Conservation (phyloP, 2,329 filamentous ascomycete species). For the Penicillium sp. region DNA sequence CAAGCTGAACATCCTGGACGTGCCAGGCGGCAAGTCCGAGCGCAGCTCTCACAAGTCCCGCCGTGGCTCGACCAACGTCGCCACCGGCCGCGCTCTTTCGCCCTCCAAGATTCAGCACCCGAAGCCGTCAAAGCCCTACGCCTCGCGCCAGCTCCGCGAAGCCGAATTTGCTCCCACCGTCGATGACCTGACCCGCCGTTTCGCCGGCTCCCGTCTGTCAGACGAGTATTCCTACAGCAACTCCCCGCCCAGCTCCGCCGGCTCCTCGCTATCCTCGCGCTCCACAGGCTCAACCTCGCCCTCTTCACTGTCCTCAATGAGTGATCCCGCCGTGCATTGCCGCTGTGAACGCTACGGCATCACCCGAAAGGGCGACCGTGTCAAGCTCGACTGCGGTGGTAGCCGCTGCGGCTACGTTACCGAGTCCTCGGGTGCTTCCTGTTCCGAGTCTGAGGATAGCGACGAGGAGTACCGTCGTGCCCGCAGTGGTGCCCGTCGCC, state of each 20-base stretch:
- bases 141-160: slow-evolving; percentile 82
- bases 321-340: slow-evolving; percentile 64
- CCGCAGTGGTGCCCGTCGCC: slow-evolving; percentile 34
- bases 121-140: slow-evolving; percentile 82
- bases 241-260: slow-evolving; percentile 67
- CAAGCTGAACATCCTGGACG: slow-evolving; percentile 95
- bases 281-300: slow-evolving; percentile 57
- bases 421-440: slow-evolving; percentile 67
- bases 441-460: slow-evolving; percentile 54
- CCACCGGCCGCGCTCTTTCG: slow-evolving; percentile 85
- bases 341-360: slow-evolving; percentile 96
- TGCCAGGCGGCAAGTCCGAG: slow-evolving; percentile 57
- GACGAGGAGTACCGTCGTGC: slow-evolving; percentile 41
- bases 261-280: slow-evolving; percentile 71
- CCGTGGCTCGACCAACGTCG: slow-evolving; percentile 62
- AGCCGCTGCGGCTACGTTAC: slow-evolving; percentile 74
- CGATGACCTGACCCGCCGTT: slow-evolving; percentile 76
- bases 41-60: slow-evolving; percentile 36
- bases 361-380: slow-evolving; percentile 84
- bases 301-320: slow-evolving; percentile 63
- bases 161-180: slow-evolving; percentile 75
- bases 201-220: slow-evolving; percentile 67
- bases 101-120: slow-evolving; percentile 87
- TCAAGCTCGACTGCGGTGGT: slow-evolving; percentile 95
- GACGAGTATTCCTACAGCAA: slow-evolving; percentile 72